phyloP scores from a whole-genome alignment of 495 filamentous ascomycete species.

The Gamarada debralockiae region DNA sequence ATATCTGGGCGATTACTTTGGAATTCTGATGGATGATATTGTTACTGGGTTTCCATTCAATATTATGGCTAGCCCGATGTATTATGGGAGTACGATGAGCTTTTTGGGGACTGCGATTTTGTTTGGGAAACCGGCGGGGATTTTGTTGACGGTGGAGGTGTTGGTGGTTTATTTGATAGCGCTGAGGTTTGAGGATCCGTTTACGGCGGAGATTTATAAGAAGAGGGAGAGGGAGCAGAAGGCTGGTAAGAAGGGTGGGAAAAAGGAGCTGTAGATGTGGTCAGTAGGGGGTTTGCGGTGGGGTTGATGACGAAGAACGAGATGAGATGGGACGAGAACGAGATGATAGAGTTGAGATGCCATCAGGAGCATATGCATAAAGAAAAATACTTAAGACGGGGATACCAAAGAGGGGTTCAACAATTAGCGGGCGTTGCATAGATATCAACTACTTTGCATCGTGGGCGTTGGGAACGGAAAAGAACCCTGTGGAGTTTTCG shows the following conservation, averaged over 20 bases:
- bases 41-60: slow-evolving; percentile 97
- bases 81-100: slow-evolving; percentile 87
- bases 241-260: slow-evolving; percentile 41
- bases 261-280: slow-evolving; percentile 5
- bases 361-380: not conserved
- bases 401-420: slow-evolving; percentile 16
- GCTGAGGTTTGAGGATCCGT: slow-evolving; percentile 92
- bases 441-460: slow-evolving; percentile 24
- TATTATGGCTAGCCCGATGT: slow-evolving; percentile 90
- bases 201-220: slow-evolving; percentile 89
- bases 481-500: too few species aligned
- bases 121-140: slow-evolving; percentile 83
- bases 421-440: slow-evolving; percentile 9
- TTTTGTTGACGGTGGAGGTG: slow-evolving; percentile 73
- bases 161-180: slow-evolving; percentile 78
- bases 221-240: slow-evolving; percentile 67
- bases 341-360: not conserved
- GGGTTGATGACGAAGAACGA: not conserved
- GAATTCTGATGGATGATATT: slow-evolving; percentile 91
- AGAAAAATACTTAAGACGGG: not conserved
- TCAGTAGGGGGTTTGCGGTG: not conserved
- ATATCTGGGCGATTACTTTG: slow-evolving; percentile 97
- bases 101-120: slow-evolving; percentile 88
- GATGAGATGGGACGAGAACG: not conserved
- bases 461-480: slow-evolving; percentile 8